Conservation (phyloP, 2,329 filamentous ascomycete species). For the Sclerotinia spermophila region DNA sequence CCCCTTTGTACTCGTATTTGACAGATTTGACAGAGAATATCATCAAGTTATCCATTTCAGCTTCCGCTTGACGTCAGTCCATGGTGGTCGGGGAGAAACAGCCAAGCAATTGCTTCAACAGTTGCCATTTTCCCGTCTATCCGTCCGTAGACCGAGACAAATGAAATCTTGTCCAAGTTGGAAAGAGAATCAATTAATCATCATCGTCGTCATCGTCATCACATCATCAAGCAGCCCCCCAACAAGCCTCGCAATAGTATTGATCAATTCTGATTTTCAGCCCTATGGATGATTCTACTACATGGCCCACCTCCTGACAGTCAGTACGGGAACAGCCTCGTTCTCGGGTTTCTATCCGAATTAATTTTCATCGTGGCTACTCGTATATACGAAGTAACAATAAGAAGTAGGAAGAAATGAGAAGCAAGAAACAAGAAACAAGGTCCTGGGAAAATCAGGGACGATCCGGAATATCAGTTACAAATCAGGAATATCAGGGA, state of each 20-base stretch:
- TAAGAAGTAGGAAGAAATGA: neutral
- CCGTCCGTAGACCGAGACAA: neutral
- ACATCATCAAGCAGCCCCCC: neutral
- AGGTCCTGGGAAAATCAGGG: neutral
- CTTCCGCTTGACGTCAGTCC: constrained; percentile 14
- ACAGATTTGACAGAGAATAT: neutral
- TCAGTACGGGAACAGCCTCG: neutral
- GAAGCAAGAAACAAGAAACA: too few relatives aligned
- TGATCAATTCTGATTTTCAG: neutral
- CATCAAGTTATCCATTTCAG: neutral
- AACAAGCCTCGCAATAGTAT: neutral
- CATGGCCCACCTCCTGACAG: neutral
- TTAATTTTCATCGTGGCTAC: neutral
- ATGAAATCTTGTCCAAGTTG: neutral
- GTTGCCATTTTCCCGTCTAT: neutral
- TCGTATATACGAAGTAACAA: neutral
- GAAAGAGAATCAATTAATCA: neutral
- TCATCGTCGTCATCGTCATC: too few relatives aligned
- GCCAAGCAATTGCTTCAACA: neutral
- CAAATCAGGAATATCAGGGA: too few relatives aligned
- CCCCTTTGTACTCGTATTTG: neutral
- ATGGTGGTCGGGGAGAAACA: neutral
- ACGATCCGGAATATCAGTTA: neutral
- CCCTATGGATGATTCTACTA: neutral
- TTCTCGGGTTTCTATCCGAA: neutral